A percentile compares a stretch with the other conserved stretches of the same genome.
Evolutionary conservation across 768 basidiomycete genomes (phyloP).

Genomic region (Kwoniella heveanensis): DNA sequence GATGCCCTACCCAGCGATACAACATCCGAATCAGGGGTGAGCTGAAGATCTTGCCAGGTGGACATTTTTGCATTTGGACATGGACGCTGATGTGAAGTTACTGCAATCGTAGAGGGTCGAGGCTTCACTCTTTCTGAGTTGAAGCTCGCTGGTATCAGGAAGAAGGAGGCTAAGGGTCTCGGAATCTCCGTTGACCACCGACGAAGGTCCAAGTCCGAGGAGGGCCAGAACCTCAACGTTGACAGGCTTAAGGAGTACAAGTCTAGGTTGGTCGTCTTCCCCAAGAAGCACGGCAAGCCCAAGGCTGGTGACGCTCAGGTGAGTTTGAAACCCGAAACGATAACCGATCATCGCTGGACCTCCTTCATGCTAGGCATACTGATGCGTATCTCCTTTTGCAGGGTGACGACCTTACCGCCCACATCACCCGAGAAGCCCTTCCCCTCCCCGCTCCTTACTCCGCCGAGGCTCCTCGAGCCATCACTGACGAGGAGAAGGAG

Average conservation of each 20-base stretch:
- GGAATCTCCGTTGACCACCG: conserved; percentile 97
- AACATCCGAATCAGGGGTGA: conserved; percentile 90
- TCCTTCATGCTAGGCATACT: too few relatives aligned
- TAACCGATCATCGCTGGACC: too few relatives aligned
- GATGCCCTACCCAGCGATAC: conserved; percentile 94
- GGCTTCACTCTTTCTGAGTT: conserved; percentile 94
- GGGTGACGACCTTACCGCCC: conserved; percentile 79
- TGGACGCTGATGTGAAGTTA: background rate
- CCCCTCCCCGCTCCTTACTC: conserved; percentile 68
- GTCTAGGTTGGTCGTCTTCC: conserved; percentile 90
- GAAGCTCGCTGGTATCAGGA: conserved; percentile 91
- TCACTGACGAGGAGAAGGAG: conserved; percentile 83
- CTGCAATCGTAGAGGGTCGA: conserved; percentile 68
- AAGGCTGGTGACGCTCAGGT: conserved; percentile 94
- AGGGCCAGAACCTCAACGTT: conserved; percentile 93
- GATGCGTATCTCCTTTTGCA: conserved; percentile 51
- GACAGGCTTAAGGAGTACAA: conserved; percentile 93
- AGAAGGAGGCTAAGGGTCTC: conserved; percentile 87
- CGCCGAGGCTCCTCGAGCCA: conserved; percentile 86
- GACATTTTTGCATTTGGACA: background rate
- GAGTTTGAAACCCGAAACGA: conserved; percentile 58
- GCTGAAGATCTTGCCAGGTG: conserved; percentile 10
- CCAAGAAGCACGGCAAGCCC: conserved; percentile 89
- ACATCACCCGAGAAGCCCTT: conserved; percentile 65
- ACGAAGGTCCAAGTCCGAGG: conserved; percentile 92